Evolutionary conservation across 495 filamentous ascomycete genomes (phyloP).

Genomic region (Hypoxylon fuscum): DNA sequence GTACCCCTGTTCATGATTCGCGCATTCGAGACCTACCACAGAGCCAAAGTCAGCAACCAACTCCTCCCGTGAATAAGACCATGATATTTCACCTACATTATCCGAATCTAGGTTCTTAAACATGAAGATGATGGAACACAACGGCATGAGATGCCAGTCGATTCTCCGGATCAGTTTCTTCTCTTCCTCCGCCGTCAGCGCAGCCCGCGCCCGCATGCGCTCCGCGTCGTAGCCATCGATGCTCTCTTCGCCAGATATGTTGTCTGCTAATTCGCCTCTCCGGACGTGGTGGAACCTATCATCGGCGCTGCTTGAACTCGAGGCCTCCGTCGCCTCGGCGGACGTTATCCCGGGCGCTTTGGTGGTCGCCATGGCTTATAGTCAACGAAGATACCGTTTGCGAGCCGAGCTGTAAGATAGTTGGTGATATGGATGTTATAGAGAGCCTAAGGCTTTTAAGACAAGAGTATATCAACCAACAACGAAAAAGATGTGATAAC

Average conservation of each 20-base stretch:
- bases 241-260: conserved; percentile 26
- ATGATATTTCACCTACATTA: conserved; percentile 44
- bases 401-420: neutral
- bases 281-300: conserved; percentile 38
- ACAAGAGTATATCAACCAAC: neutral
- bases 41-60: neutral
- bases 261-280: conserved; percentile 34
- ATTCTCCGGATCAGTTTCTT: conserved; percentile 54
- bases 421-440: neutral
- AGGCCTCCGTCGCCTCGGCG: conserved; percentile 20
- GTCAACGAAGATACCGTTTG: too few species aligned
- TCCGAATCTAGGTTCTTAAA: conserved; percentile 54
- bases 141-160: conserved; percentile 57
- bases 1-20: conserved; percentile 53
- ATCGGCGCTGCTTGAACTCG: conserved; percentile 35
- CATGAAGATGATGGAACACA: conserved; percentile 56
- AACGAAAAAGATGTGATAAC: neutral
- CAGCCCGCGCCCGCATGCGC: conserved; percentile 51
- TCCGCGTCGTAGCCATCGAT: conserved; percentile 54
- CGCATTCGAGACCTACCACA: conserved; percentile 49
- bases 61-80: neutral
- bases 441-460: too few species aligned
- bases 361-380: conserved; percentile 22
- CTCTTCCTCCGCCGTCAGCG: conserved; percentile 53
- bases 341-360: conserved; percentile 39